phyloP scores from a whole-genome alignment of 345 rosid genomes.

The Brassica napus region DNA sequence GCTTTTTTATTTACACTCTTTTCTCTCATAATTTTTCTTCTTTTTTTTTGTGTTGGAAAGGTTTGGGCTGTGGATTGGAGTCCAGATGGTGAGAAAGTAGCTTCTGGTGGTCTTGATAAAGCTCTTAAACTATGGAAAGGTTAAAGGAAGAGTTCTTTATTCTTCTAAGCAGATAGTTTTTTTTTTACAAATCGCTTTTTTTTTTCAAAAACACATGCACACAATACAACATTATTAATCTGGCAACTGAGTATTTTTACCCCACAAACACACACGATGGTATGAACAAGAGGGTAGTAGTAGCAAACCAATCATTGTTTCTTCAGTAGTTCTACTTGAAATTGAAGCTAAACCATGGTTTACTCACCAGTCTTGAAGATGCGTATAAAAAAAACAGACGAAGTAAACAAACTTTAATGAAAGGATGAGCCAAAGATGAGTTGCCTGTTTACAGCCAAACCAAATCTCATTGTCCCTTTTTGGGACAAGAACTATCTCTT shows the following conservation, averaged over 20 bases:
- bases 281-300: conserved; percentile 2
- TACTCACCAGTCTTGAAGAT: not conserved
- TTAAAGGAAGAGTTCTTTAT: conserved; percentile 30
- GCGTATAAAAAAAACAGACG: not conserved
- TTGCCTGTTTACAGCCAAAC: conserved; percentile 85
- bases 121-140: conserved; percentile 93
- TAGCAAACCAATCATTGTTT: conserved; percentile 26
- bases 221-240: not conserved
- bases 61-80: conserved; percentile 73
- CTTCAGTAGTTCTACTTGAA: conserved; percentile 9
- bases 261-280: not conserved
- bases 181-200: not conserved
- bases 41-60: conserved; percentile 43
- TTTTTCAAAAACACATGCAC: not conserved
- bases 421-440: conserved; percentile 74
- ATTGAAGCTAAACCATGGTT: not conserved
- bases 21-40: not conserved
- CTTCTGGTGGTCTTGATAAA: conserved; percentile 83
- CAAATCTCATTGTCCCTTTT: conserved; percentile 7
- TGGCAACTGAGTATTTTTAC: conserved; percentile 1
- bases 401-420: conserved; percentile 2
- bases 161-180: not conserved
- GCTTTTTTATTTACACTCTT: not conserved
- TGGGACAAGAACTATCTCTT: not conserved
- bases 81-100: conserved; percentile 98